These are phyloP conservation scores for Cryptosporidium ubiquitum DNA, from an alignment of 169 alveolate genomes.

Conservation along the genomic window DNA sequence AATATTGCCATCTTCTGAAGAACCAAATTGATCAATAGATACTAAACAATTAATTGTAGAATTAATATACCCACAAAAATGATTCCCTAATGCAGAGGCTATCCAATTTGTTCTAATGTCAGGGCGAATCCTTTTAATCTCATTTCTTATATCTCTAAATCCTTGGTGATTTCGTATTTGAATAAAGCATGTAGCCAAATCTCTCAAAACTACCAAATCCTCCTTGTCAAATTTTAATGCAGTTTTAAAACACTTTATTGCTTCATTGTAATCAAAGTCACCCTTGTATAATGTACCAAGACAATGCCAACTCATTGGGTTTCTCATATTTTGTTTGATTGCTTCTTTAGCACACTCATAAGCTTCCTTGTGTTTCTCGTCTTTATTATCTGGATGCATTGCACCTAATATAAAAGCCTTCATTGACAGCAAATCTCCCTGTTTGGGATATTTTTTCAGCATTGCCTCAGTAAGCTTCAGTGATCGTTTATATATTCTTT, in stretches of 20 bases:
- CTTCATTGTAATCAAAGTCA: slow-evolving; percentile 87
- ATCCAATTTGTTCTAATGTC: slow-evolving; percentile 84
- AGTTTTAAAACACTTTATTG: slow-evolving; percentile 85
- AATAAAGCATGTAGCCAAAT: slow-evolving; percentile 84
- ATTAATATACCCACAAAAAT: slow-evolving; percentile 79
- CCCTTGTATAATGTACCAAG: slow-evolving; percentile 76
- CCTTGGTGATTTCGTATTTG: slow-evolving; percentile 87
- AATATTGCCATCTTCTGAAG: slow-evolving; percentile 69
- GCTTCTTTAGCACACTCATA: slow-evolving; percentile 76
- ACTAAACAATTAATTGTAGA: slow-evolving; percentile 78
- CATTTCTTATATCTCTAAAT: slow-evolving; percentile 83
- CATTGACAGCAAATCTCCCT: slow-evolving; percentile 78
- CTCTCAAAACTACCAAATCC: slow-evolving; percentile 85
- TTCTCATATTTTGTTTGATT: slow-evolving; percentile 70
- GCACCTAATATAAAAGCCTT: slow-evolving; percentile 75
- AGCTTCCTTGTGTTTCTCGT: slow-evolving; percentile 75
- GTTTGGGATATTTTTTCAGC: slow-evolving; percentile 77
- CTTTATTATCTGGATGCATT: slow-evolving; percentile 58
- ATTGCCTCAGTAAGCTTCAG: slow-evolving; percentile 76
- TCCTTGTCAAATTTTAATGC: slow-evolving; percentile 84
- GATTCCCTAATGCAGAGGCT: slow-evolving; percentile 85
- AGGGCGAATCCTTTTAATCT: slow-evolving; percentile 80
- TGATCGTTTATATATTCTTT: slow-evolving; percentile 76
- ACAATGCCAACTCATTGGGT: slow-evolving; percentile 78
- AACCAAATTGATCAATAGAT: slow-evolving; percentile 70